Evolutionary conservation across 345 rosid genomes (phyloP), one percentile per base, ranked within the genome.

Genomic region (Laguncularia racemosa): DNA sequence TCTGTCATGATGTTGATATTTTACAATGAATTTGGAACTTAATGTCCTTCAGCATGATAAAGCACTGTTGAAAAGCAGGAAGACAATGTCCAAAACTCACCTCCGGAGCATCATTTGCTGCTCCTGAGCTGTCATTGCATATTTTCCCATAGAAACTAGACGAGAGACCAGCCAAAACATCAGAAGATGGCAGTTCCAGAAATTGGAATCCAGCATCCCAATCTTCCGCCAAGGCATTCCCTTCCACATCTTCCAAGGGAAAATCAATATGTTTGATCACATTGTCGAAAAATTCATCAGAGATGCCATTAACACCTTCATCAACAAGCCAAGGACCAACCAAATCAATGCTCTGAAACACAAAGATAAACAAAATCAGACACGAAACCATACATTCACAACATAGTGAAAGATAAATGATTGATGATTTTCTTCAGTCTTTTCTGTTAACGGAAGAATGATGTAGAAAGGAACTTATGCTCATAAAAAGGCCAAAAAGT

Each of bases 161-260:
- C 6, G 84, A 49, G 20, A 81, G 71, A 55, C 71, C 70, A 0
- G 78, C 65, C 62, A 85, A 65, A n/a, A 79, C 67, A 71, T 65
- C 72, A 15, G 81, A 59, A 16, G 96, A 78, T 5, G 96, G 90
- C 21, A 91, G 85, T 51, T 79, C 83, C n/a, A 92, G 75, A 64
- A 65, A 60, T 58, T 79, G 74, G 67, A 92, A 89, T 21, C 70
- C 67, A 20, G 80, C 69, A 62, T 68, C 78, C 98, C 91, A 85
- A 64, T 84, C 90, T 52, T 73, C 84, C 2, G 46, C 72, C 6
- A 57, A 72, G 2, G 44, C 78, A 59, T 62, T 58, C 2, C 65
- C 63, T 46, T 79, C 95, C 14, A 77, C 69, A 58, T 81, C 91
- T 71, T 89, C 95, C 55, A 73, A 46, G 2, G 96, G 83, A 28